These are phyloP conservation scores for Penicillium sp. DNA, from an alignment of 2,329 filamentous ascomycete genomes.

Conservation along the genomic window DNA sequence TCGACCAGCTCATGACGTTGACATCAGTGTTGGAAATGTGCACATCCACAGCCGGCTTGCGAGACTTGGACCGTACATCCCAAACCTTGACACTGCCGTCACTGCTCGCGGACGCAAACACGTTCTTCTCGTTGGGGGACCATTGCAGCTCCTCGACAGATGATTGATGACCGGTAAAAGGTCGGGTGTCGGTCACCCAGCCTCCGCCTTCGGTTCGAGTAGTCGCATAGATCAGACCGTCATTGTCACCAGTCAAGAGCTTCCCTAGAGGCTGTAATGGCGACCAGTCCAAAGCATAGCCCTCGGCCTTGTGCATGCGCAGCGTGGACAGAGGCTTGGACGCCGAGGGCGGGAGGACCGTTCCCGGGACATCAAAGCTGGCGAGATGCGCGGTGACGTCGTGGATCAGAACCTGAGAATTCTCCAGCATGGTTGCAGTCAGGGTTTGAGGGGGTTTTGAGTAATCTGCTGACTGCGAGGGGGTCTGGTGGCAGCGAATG, in stretches of 20 bases:
- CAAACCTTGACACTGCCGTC: constrained; percentile 95
- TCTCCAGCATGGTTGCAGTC: constrained; percentile 89
- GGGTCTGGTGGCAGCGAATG: constrained; percentile 77
- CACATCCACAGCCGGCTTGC: constrained; percentile 80
- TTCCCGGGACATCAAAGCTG: constrained; percentile 85
- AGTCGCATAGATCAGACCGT: constrained; percentile 83
- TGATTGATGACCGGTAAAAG: constrained; percentile 76
- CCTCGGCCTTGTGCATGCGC: constrained; percentile 85
- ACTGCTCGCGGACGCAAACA: constrained; percentile 88
- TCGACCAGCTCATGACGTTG: constrained; percentile 95
- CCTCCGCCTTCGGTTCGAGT: constrained; percentile 80
- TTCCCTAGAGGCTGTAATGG: constrained; percentile 72
- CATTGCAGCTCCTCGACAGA: constrained; percentile 95
- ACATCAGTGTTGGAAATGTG: constrained; percentile 79
- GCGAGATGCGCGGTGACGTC: constrained; percentile 84
- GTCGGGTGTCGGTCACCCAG: constrained; percentile 77
- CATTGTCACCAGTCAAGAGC: constrained; percentile 84
- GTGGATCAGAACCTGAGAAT: constrained; percentile 81
- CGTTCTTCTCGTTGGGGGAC: constrained; percentile 86
- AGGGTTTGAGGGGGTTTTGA: constrained; percentile 71
- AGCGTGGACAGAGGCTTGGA: constrained; percentile 85
- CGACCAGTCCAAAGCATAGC: constrained; percentile 97
- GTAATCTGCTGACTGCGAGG: constrained; percentile 56
- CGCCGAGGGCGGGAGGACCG: constrained; percentile 69
- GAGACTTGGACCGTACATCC: constrained; percentile 87